Base-by-base conservation (phyloP, 225 moss, liverwort and hornwort species). In the Bryum argenteum region DNA sequence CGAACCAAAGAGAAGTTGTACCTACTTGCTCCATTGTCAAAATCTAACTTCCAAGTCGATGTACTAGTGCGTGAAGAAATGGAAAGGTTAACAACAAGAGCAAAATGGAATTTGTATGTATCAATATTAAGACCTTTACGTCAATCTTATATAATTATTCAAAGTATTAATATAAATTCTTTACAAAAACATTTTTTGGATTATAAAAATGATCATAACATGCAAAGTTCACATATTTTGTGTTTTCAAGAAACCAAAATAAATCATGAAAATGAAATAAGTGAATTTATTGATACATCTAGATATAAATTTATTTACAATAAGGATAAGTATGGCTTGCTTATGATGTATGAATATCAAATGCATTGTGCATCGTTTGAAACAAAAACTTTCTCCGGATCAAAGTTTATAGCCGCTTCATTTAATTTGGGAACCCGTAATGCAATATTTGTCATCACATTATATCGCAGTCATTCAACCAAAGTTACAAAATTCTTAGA, bases 261-360 rank as follows among this genome's bases (percentile, higher is more conserved):
- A 2, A 26, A 26, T 26, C 44, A 44, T 10, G 12, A 11, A 10
- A 44, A 44, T 44, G 44, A 44, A 44, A 44, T 44, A 44, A 26
- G 26, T 26, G 4, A 26, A 26, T 26, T 26, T 26, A 26, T 26
- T 26, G 26, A 26, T 26, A 26, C 26, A 26, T 26, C 26, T 26
- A 44, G 13, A 10, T 44, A 44, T 44, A 12, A 23, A 57, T 22
- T 11, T 22, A 57, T 11, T 4, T 23, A 24, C 11, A 57, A 9
- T 24, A 11, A 5, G 12, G 11, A 22, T 57, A 69, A 56, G 42
- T 16, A 55, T 56, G 10, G 69, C 3, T 21, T 23, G 11, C 8
- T 57, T 17, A 69, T 57, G 69, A 22, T 69, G 17, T 7, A 56
- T 57, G 17, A 69, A 69, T 9, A 41, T 69, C 23, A 69, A 1